Evolutionary conservation across 1,284 basidiomycete species (phyloP), one percentile per base, ranked within the genome.

Genomic region (Boletus smithii): DNA sequence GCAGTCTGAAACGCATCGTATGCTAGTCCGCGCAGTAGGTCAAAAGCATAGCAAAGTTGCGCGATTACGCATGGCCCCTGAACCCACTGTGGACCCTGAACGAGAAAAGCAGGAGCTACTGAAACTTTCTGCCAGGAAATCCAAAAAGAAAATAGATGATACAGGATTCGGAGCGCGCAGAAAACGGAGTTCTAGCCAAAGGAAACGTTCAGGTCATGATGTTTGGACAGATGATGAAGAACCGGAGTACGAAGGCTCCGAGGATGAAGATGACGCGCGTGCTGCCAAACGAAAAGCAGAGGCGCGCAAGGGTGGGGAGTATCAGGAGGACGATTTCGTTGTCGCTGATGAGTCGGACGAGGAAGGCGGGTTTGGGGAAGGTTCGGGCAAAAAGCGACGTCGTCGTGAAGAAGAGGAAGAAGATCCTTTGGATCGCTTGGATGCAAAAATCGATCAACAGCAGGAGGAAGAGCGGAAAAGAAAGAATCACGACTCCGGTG

Each of bases 1-100:
- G 81, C 86, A 91, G 61, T 91, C 88, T 9, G 86, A 91, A 63
- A 91, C 91, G 23, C 92, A 95, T 67, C 81, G 86, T 46, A 85
- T 88, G 76, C 77, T 95, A 37, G 93, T 93, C 6, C 85, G 87
- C 45, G 86, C 88, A 16, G 88, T 95, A 7, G 87, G 87, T 23
- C 87, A 90, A 61, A 85, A 88, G 61, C 88, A 93, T 66, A 84
- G 74, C 67, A 90, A 86, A 65, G 80, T 87, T 47, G 86, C 83
- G 20, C 80, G 85, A 50, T 72, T 88, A 58, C 83, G 79, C 51
- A 84, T 88, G 76, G 87, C 80, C 14, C 80, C 82, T 14, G 86
- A 88, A 37, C 85, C 83, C 11, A 80, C 75, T 14, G 76, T 75
- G 64, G 88, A 85, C 57, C 83, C 85, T 16, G 86, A 88, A 58